Evolutionary conservation across 108 stramenopile species (phyloP), one percentile per base, ranked within the genome.

Genomic region (Aureococcus anophagefferens): DNA sequence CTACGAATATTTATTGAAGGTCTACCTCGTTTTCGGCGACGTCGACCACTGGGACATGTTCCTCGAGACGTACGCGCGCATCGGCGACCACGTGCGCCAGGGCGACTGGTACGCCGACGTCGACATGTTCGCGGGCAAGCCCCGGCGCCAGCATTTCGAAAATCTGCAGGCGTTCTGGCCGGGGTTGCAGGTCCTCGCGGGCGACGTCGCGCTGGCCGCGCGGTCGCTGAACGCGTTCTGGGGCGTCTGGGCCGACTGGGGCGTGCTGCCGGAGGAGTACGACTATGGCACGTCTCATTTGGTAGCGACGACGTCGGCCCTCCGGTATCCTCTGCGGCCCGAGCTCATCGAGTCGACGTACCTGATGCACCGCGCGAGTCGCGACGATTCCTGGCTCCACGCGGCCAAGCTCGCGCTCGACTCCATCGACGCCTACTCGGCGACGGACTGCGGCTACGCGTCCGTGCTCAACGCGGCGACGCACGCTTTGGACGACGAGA

Each of bases 151-250:
- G 18, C 66, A 5, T 0, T 89, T 95, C 73, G 94, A 95, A 72
- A 85, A 88, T 35, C 77, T 97, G n/a, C 89, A 90, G 84, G 91
- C 94, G 15, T 97, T 97, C 77, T 93, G 90, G 76, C 96, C 96
- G 0, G 96, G 96, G 14, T 76, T 97, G 85, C 94, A 95, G 74
- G 77, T 87, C 14, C 77, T 92, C 30, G 65, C 94, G 0, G 96
- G 96, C 13, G 90, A 94, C 62, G 63, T 89, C 5, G 65, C 72
- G 18, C 85, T 89, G 18, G 89, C 93, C 0, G 85, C 92, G 4
- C 79, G 85, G 68, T 81, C 90, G 29, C 62, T 91, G 5, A 94
- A 93, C 66, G 85, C 84, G 32, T 91, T 93, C 65, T 91, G 87
- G 70, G 63, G 83, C 29, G 91, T 91, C 21, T 67, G 90, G 76